Base-by-base conservation (phyloP, 768 basidiomycete species). In the Boletus bicolor region DNA sequence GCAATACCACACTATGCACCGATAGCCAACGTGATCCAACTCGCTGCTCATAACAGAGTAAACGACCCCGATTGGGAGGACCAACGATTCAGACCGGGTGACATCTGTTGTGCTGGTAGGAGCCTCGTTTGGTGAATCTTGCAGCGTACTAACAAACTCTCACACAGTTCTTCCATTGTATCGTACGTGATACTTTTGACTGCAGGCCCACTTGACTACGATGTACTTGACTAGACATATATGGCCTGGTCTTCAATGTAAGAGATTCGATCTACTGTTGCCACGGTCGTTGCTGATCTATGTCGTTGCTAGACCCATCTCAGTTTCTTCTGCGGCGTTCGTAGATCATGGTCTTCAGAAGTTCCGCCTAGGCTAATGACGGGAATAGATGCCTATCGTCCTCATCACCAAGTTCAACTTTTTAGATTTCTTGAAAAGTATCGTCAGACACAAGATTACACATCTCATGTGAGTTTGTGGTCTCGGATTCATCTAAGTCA, bases 21-120 rank as follows among this genome's bases (percentile, higher is more conserved):
- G 14, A 82, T 87, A 51, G 79, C 82, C 14, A 86, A 87, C 55
- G 72, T 84, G n/a, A 72, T 88, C 35, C 85, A 84, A 64, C 66
- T 82, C 11, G 82, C 81, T 10, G 74, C 73, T 14, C 84, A 85
- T 61, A 72, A 80, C 51, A 77, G 75, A 43, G 68, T 83, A 14
- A 77, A 80, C 44, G 71, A 79, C 44, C 65, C 77, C 35, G 59
- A 66, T 15, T 77, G 73, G 67, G 71, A 83, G 42, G 76, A 79
- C 37, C 77, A 75, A 41, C 73, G 84, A 32, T 85, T 79, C 63
- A 76, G 77, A 52, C 77, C 82, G 4, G 86, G 86, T 5, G 87
- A 89, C 63, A 73, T 83, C 7, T 79, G 79, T 10, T 75, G 80
- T 49, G 84, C 76, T 68, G 83, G 86, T 86, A 46, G 24, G 75